Percentiles rank a stretch among this genome's conserved stretches.
These are phyloP conservation scores for Sphagnum magellanicum DNA, from an alignment of 228 moss, liverwort and hornwort genomes.

Conservation along the genomic window DNA sequence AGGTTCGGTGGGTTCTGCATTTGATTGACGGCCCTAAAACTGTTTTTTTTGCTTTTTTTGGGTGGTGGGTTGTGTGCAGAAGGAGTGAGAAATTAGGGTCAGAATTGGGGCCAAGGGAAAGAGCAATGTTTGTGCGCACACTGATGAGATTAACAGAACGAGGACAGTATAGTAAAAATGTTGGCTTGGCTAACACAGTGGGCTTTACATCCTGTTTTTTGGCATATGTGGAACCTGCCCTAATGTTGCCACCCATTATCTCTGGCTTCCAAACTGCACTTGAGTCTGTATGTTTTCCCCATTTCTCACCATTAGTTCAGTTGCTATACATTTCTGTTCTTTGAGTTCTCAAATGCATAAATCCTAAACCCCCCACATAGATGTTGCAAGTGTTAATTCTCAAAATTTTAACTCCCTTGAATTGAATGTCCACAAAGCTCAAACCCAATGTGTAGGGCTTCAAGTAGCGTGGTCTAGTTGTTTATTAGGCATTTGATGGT, in stretches of 20 bases:
- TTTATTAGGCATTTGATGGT: neutral
- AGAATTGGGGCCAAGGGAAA: constrained; percentile 50
- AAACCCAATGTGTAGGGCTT: too few species aligned
- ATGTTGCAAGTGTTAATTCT: too few species aligned
- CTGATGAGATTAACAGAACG: constrained; percentile 67
- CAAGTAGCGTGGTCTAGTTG: too few species aligned
- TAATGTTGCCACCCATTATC: constrained; percentile 68
- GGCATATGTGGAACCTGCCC: constrained; percentile 62
- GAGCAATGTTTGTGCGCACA: constrained; percentile 60
- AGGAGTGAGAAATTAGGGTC: constrained; percentile 12
- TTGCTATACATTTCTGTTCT: too few species aligned
- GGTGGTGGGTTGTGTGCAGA: constrained; percentile 1
- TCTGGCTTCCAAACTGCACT: constrained; percentile 71
- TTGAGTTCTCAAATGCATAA: too few species aligned
- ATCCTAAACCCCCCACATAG: too few species aligned
- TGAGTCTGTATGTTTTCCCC: constrained; percentile 52
- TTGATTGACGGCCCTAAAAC: too few species aligned
- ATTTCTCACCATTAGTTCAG: too few species aligned
- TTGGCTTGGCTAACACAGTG: constrained; percentile 59
- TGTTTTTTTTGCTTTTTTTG: too few species aligned
- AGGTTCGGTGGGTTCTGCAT: too few species aligned
- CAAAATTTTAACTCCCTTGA: too few species aligned
- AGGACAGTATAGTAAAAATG: constrained; percentile 85
- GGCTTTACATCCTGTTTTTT: constrained; percentile 52
- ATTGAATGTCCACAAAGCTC: too few species aligned